Evolutionary conservation across 768 basidiomycete genomes (phyloP).

Genomic region (Calocera cornea): DNA sequence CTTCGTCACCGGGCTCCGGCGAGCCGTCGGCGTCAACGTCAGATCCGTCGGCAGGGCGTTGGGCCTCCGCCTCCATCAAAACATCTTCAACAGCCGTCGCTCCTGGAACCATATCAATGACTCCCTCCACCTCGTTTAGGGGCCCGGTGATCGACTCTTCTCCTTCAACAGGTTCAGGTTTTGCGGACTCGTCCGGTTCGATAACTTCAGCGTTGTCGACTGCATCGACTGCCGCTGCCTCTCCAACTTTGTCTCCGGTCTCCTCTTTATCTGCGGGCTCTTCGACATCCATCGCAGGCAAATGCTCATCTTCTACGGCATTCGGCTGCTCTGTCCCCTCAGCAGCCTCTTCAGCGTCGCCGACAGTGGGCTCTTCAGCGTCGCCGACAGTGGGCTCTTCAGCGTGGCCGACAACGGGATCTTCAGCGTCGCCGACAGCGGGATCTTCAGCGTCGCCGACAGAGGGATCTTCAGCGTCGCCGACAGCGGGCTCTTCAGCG

Average conservation of each 20-base stretch:
- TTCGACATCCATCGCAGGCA: not conserved
- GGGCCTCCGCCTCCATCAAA: not conserved
- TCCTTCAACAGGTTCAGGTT: not conserved
- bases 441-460: no score
- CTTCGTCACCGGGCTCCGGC: not conserved
- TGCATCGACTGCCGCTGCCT: not conserved
- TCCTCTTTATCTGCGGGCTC: not conserved
- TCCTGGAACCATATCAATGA: no score
- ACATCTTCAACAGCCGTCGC: not conserved
- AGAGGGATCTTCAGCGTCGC: no score
- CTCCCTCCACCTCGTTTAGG: no score
- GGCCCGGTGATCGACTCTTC: not conserved
- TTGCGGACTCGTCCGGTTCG: not conserved
- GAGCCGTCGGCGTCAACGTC: not conserved
- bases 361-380: no score
- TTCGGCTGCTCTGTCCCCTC: not conserved
- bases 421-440: no score
- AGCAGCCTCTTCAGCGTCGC: not conserved
- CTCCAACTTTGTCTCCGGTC: not conserved
- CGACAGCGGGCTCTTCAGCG: no score
- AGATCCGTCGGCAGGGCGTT: not conserved
- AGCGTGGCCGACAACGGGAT: no score
- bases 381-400: not conserved
- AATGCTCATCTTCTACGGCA: not conserved
- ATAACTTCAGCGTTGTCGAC: not conserved